Evolutionary conservation across 2,329 filamentous ascomycete species (phyloP), one percentile per base, ranked within the genome.

Genomic region (Podosphaera fusca): DNA sequence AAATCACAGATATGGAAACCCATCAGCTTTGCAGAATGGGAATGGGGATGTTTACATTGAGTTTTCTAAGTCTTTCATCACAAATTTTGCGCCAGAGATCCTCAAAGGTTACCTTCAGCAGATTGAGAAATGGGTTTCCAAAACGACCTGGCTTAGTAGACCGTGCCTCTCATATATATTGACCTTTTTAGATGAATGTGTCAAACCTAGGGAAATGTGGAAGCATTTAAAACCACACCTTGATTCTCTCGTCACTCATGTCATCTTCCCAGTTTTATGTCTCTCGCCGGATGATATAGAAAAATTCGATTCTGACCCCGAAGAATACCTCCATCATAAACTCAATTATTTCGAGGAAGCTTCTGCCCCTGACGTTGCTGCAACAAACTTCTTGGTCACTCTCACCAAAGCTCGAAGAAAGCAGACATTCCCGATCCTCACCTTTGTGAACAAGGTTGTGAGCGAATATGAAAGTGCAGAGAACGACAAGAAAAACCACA

Each of bases 271-370:
- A 0, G 85, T 98, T 33, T 75, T 98, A 60, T 98, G 92, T 70
- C 82, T 95, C 63, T 85, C 85, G 29, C 81, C 89, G 61, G 90
- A 96, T 60, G 92, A 98, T 65, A 77, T 95, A 55, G 87, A 95
- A 69, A 81, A 94, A 63, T 98, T 98, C 67, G 81, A 94, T 67
- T 84, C 89, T 10, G 88, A 98, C 67, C 92, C 92, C 4, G 86
- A 92, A 60, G 92, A 98, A 70, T 98, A 96, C 68, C 80, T 98
- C 46, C 92, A 98, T 73, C 82, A 92, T 58, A 96, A 95, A 70
- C 76, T 98, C 59, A 98, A 96, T 70, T 95, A 90, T 67, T 98
- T 94, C 68, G 92, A 98, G 70, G 92, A 98, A 67, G 86, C 94
- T 3, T 94, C 90, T 0, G 84, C 92, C 14, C 92, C 92, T 5